phyloP scores from a whole-genome alignment of 257 asterid species.

The Scutellaria barbata region DNA sequence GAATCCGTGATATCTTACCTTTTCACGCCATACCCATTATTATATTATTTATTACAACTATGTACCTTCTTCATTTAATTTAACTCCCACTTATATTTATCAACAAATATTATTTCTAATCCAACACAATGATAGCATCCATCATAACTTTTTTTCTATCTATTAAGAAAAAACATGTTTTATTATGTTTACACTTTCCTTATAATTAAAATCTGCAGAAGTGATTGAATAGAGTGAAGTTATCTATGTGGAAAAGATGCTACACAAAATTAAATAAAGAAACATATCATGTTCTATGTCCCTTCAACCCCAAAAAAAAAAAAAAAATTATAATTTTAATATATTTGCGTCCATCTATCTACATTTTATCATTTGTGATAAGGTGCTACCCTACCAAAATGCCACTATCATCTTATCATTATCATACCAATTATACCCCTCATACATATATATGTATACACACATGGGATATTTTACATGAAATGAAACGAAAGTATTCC shows the following conservation, averaged over 20 bases:
- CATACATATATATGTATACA: no score
- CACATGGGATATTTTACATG: no score
- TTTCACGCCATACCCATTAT: background rate
- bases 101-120: background rate
- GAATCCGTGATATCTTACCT: conserved; percentile 20
- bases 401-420: no score
- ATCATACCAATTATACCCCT: no score
- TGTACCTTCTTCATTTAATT: background rate
- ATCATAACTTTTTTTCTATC: background rate
- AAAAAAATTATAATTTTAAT: no score
- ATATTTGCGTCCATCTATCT: background rate
- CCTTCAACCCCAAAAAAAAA: background rate
- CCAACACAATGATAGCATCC: background rate
- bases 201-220: background rate
- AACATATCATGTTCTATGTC: conserved; percentile 32
- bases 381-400: conserved; percentile 32
- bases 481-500: no score
- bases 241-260: background rate
- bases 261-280: background rate
- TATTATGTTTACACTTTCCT: background rate
- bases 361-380: conserved; percentile 14
- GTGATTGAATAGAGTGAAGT: background rate
- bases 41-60: background rate
- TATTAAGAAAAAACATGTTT: background rate
- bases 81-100: no score